Base-by-base conservation (phyloP, 208 protist species). In the Novymonas esmeraldas region DNA sequence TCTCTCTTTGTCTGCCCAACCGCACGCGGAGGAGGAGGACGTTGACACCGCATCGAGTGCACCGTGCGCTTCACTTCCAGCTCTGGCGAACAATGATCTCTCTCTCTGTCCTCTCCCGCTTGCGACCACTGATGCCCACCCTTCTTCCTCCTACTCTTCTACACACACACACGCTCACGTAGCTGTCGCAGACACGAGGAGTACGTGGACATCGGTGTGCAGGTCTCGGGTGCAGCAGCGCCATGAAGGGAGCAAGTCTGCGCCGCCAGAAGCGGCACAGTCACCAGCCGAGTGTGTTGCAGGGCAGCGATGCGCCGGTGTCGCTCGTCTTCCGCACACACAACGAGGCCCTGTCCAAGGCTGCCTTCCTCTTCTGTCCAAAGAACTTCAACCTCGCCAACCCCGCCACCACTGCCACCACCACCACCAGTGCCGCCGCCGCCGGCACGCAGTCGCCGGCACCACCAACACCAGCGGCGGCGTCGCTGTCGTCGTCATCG, bases 311-410 rank as follows among this genome's bases (percentile, higher is more conserved):
- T 33, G 75, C 81, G 5, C 72, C 82, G 26, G 79, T 92, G n/a
- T 81, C 70, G 5, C 79, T 95, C n/a, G 81, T 91, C 18, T 95
- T 95, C 50, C 90, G 90, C 33, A 76, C 75, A 0, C 90, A 95
- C 71, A 67, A 51, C 24, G 87, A 92, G 34, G 57, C 28, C 29
- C 59, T 91, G 38, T 85, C 85, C 14, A 81, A 79, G 60, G 83
- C 68, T 14, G 78, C 70, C 6, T 95, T 95, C 72, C 76, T 95
- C 14, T 95, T 89, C 62, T 87, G 67, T 41, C 87, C 90, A 16
- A 84, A 83, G 48, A 90, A 93, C 64, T 95, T 90, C 58, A 78
- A 76, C 54, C 60, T 88, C 13, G 44, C 55, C 22, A 76, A 70
- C 55, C 63, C 70, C 2, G 42, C 44, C 46, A 51, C 56, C 2